A percentile compares a stretch with the other conserved stretches of the same genome.
Conservation (phyloP, 176 grass and related monocot genomes). For the Rhynchospora tenuis region DNA sequence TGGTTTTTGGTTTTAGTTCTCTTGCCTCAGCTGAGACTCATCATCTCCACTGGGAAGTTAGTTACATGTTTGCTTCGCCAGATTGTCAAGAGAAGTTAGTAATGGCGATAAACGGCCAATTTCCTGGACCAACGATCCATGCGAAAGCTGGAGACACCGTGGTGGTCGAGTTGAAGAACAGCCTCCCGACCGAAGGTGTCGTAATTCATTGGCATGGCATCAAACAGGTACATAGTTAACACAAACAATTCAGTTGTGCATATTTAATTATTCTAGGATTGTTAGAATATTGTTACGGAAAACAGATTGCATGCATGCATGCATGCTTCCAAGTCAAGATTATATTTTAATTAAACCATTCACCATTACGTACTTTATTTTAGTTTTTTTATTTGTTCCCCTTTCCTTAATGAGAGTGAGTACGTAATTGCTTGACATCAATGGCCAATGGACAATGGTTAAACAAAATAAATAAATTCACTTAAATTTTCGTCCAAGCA, state of each 20-base stretch:
- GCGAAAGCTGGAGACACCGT: slow-evolving; percentile 63
- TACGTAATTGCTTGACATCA: background rate
- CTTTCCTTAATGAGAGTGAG: background rate
- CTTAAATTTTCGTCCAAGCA: no score
- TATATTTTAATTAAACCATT: background rate
- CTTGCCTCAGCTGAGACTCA: slow-evolving; percentile 13
- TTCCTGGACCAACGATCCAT: slow-evolving; percentile 63
- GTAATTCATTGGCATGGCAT: slow-evolving; percentile 96
- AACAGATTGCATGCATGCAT: background rate
- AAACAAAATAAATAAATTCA: background rate
- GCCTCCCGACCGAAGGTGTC: slow-evolving; percentile 62
- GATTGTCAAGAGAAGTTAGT: slow-evolving; percentile 64
- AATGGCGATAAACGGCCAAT: slow-evolving; percentile 76
- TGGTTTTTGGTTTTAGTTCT: background rate
- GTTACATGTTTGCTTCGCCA: slow-evolving; percentile 64
- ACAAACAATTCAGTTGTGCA: background rate
- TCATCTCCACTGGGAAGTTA: slow-evolving; percentile 69
- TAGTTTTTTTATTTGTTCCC: background rate
- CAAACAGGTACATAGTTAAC: slow-evolving; percentile 38
- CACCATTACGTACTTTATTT: background rate
- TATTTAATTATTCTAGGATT: no score
- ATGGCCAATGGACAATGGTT: background rate
- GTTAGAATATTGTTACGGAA: no score
- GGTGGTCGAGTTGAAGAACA: slow-evolving; percentile 63
- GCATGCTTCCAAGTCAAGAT: background rate